Evolutionary conservation across 73 alveolate species (phyloP).

Genomic region (Halteria grandinella): DNA sequence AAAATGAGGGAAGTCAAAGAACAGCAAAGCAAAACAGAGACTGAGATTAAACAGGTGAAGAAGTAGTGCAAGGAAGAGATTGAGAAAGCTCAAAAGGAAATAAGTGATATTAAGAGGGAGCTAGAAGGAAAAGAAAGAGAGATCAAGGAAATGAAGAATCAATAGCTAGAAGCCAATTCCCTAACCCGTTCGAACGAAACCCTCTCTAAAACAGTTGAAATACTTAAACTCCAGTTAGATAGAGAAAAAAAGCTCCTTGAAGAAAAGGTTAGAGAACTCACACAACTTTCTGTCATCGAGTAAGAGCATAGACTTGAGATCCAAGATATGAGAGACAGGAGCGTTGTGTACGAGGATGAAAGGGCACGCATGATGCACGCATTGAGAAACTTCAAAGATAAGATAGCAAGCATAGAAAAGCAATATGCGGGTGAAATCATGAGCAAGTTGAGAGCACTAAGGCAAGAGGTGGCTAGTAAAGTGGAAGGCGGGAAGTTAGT

Average conservation of each 20-base stretch:
- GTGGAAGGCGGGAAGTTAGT: slow-evolving; percentile 39
- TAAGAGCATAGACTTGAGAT: slow-evolving; percentile 13
- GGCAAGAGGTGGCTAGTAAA: slow-evolving; percentile 8
- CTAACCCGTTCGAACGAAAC: slow-evolving; percentile 16
- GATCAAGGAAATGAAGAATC: slow-evolving; percentile 7
- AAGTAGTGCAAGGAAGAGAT: slow-evolving; percentile 9
- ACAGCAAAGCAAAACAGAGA: slow-evolving; percentile 17
- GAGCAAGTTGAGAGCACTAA: neutral
- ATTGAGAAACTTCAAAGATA: neutral
- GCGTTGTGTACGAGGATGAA: neutral
- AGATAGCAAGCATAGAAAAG: slow-evolving; percentile 22
- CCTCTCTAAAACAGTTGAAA: slow-evolving; percentile 8
- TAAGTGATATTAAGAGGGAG: neutral
- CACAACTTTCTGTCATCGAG: slow-evolving; percentile 9
- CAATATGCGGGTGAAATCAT: slow-evolving; percentile 38
- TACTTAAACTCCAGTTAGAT: slow-evolving; percentile 16
- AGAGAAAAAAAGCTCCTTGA: slow-evolving; percentile 44
- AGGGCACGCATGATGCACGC: neutral
- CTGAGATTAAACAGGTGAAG: slow-evolving; percentile 30
- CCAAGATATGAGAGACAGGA: slow-evolving; percentile 15
- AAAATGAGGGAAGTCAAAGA: slow-evolving; percentile 13
- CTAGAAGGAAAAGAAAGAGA: slow-evolving; percentile 28
- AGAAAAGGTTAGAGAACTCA: slow-evolving; percentile 40
- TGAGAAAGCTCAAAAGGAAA: slow-evolving; percentile 27
- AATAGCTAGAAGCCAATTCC: slow-evolving; percentile 16